These are phyloP conservation scores for Tolypocladium capitatum DNA, from an alignment of 2,329 filamentous ascomycete species.

Conservation along the genomic window DNA sequence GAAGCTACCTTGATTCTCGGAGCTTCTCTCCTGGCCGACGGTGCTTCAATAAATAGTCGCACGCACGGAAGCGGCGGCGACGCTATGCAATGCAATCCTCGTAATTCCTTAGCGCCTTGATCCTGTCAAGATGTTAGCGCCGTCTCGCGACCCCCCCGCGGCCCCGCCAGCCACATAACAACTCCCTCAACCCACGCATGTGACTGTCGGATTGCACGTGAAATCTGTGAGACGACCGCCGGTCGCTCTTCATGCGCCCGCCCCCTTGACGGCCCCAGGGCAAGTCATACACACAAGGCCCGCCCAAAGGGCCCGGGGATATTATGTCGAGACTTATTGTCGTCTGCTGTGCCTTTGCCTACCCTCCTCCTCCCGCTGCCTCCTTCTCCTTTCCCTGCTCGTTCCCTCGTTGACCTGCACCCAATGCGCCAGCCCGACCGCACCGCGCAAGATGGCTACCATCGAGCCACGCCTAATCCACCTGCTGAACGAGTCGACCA, in stretches of 20 bases:
- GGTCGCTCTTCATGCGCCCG: neutral
- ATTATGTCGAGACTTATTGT: slow-evolving; percentile 1
- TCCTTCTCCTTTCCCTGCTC: neutral
- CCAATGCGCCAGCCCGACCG: slow-evolving; percentile 14
- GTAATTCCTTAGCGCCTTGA: no score
- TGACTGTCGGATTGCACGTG: slow-evolving; percentile 1
- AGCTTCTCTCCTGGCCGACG: slow-evolving; percentile 1
- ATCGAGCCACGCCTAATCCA: slow-evolving; percentile 57
- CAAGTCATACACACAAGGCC: neutral
- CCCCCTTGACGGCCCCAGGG: neutral
- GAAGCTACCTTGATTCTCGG: neutral
- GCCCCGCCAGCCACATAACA: neutral
- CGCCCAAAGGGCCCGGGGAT: neutral
- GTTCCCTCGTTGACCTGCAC: slow-evolving; percentile 9
- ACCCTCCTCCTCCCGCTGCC: neutral
- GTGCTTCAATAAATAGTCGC: neutral
- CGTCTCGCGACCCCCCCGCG: neutral
- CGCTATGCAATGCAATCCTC: no score
- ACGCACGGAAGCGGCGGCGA: neutral
- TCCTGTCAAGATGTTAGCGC: neutral
- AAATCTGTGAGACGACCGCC: neutral
- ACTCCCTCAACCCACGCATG: slow-evolving; percentile 3
- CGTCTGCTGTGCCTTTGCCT: neutral
- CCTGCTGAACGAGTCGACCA: slow-evolving; percentile 44
- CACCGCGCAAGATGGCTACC: slow-evolving; percentile 40